Base-by-base conservation (phyloP, 495 filamentous ascomycete genomes). In the Choiromyces venosus region DNA sequence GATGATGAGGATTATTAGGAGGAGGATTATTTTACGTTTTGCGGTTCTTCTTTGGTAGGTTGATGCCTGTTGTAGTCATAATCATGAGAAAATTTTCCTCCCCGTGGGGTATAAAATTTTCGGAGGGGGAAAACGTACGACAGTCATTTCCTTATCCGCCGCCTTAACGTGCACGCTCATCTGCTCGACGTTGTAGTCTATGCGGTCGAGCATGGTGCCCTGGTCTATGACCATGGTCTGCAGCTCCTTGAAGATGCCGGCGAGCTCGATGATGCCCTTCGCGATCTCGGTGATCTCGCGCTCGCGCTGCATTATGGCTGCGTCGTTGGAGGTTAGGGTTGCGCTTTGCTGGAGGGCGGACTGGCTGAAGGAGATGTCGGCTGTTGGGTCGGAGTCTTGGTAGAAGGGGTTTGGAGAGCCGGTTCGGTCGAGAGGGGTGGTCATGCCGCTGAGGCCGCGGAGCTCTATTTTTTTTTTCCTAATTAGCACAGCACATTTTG, bases 141-240 rank as follows among this genome's bases (percentile, higher is more conserved):
- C 89, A 74, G 87, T 92, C 70, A 99, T 86, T 83, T 99, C 95
- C 82, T 94, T 94, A 73, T 95, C 93, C 12, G 95, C 95, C 29
- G 86, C 89, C 81, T 97, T 96, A 39, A 98, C 92, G 79, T 97
- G 91, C 36, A 87, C 88, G 18, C 87, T 89, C 93, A 97, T 97
- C 72, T 87, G 86, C 84, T 99, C 95, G 44, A 99, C 91, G 81
- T 99, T 99, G 84, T 97, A 99, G 81, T 99, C 95, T 79, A 99
- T 97, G 44, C 95, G 88, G 83, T 99, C 95, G 35, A 99, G 88
- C 91, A 99, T 93, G 37, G 93, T 97, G 18, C 95, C 95, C 83
- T 99, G 95, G 82, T 99, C 95, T 73, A 99, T 99, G 71, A 99
- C 90, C 93, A 99, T 97, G 33, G 86, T 88, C 80, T 99, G 96